phyloP scores from a whole-genome alignment of 306 rosid genomes.

The Astragalus membranaceus region DNA sequence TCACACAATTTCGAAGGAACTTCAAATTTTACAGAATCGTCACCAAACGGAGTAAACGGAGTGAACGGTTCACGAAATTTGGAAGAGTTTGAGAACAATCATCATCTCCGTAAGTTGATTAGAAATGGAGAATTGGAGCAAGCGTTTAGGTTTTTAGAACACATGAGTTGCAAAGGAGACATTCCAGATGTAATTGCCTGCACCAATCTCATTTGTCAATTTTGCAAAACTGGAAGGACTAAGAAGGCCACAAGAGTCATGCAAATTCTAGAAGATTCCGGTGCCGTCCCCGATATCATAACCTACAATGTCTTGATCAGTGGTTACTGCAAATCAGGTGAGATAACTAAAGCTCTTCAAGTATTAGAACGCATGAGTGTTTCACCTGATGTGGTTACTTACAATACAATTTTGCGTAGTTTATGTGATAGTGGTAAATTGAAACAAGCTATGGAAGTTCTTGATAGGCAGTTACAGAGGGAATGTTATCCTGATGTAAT shows the following conservation, averaged over 20 bases:
- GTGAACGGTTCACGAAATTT: conserved; percentile 31
- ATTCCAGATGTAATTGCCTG: conserved; percentile 76
- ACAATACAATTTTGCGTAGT: conserved; percentile 69
- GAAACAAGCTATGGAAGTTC: conserved; percentile 89
- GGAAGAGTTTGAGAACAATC: conserved; percentile 46
- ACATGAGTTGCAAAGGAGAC: conserved; percentile 51
- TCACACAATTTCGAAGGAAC: conserved; percentile 29
- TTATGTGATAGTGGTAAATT: conserved; percentile 75
- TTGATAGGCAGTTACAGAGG: conserved; percentile 60
- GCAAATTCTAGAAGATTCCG: conserved; percentile 70
- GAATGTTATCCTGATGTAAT: conserved; percentile 91
- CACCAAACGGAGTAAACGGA: background rate
- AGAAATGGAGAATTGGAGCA: conserved; percentile 67
- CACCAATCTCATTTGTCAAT: conserved; percentile 74
- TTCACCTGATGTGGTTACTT: conserved; percentile 83
- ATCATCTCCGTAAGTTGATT: conserved; percentile 48
- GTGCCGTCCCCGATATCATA: conserved; percentile 77
- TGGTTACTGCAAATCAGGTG: conserved; percentile 82
- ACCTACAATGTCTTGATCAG: conserved; percentile 81
- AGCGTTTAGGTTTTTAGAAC: conserved; percentile 59
- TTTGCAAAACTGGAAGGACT: conserved; percentile 59
- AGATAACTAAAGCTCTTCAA: conserved; percentile 64
- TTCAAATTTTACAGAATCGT: conserved; percentile 27
- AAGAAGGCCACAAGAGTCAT: conserved; percentile 63
- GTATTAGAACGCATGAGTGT: conserved; percentile 80